Conservation (phyloP, 805 yeast genomes). For the Barnettozyma pratensis region DNA sequence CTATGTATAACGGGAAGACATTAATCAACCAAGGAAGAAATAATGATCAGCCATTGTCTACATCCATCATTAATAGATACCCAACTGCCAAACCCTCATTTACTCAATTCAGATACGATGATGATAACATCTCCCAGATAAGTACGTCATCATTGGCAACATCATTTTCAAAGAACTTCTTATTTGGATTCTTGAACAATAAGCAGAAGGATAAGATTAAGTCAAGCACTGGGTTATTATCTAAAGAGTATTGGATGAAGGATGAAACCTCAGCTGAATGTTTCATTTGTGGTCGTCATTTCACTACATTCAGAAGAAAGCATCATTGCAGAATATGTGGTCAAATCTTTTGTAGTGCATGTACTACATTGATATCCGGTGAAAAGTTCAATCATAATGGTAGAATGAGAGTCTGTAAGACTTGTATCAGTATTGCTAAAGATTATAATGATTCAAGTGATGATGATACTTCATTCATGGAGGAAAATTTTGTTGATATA, state of each 20-base stretch:
- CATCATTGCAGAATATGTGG: slow-evolving; percentile 97
- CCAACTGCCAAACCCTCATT: slow-evolving; percentile 2
- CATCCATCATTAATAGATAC: background rate
- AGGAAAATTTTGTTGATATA: slow-evolving; percentile 27
- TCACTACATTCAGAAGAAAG: slow-evolving; percentile 81
- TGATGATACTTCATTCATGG: slow-evolving; percentile 39
- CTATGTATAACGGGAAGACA: slow-evolving; percentile 13
- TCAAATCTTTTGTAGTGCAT: slow-evolving; percentile 82
- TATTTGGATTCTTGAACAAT: slow-evolving; percentile 36
- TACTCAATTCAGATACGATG: slow-evolving; percentile 23
- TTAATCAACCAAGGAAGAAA: background rate
- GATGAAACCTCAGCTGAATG: slow-evolving; percentile 90
- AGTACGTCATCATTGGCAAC: slow-evolving; percentile 39
- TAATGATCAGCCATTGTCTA: background rate
- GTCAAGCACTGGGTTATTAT: slow-evolving; percentile 25
- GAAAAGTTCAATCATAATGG: slow-evolving; percentile 59
- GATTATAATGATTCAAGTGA: slow-evolving; percentile 73
- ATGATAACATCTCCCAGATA: slow-evolving; percentile 30
- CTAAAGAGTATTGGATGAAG: slow-evolving; percentile 90
- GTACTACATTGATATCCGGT: slow-evolving; percentile 71
- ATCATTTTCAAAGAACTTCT: slow-evolving; percentile 36
- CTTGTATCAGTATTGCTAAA: slow-evolving; percentile 59
- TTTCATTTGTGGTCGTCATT: slow-evolving; percentile 71
- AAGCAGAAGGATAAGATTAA: slow-evolving; percentile 22
- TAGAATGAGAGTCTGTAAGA: slow-evolving; percentile 69